These are phyloP conservation scores for Monilinia laxa DNA, from an alignment of 2,329 filamentous ascomycete genomes.

Conservation along the genomic window DNA sequence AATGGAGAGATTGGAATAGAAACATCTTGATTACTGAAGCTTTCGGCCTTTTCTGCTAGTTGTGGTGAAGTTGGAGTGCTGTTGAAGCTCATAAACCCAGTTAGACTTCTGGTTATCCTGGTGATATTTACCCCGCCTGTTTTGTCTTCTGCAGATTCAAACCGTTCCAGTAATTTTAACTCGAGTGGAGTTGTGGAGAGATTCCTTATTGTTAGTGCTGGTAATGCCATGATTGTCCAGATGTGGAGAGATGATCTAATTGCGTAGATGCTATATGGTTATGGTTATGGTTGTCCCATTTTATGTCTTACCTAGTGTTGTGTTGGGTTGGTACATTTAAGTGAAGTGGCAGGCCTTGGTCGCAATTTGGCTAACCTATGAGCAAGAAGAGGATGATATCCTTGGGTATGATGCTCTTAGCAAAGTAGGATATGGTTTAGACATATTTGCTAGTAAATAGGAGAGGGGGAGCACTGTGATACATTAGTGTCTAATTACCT, in stretches of 20 bases:
- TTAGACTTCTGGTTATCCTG: constrained; percentile 49
- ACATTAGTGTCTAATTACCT: not conserved
- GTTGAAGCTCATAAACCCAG: constrained; percentile 47
- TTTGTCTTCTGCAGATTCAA: constrained; percentile 50
- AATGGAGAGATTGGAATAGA: constrained; percentile 68
- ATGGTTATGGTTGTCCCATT: constrained; percentile 10
- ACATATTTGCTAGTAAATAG: not conserved
- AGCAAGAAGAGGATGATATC: not conserved
- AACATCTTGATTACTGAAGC: constrained; percentile 61
- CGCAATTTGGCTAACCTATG: not conserved
- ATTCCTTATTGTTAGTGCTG: constrained; percentile 72
- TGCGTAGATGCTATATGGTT: not conserved
- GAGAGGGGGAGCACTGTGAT: not conserved
- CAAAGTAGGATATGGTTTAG: not conserved
- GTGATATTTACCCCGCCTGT: constrained; percentile 33
- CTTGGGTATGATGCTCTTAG: not conserved
- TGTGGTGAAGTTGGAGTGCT: constrained; percentile 38
- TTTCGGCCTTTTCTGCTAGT: constrained; percentile 54
- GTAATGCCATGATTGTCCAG: constrained; percentile 30
- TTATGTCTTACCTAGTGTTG: constrained; percentile 4
- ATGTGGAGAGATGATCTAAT: not conserved
- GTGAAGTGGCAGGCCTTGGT: not conserved
- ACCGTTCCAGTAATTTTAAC: constrained; percentile 72
- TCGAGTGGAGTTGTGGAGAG: constrained; percentile 71
- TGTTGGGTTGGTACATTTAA: not conserved